Evolutionary conservation across 225 moss, liverwort and hornwort genomes (phyloP).

Genomic region (Thuidium tamariscinum): DNA sequence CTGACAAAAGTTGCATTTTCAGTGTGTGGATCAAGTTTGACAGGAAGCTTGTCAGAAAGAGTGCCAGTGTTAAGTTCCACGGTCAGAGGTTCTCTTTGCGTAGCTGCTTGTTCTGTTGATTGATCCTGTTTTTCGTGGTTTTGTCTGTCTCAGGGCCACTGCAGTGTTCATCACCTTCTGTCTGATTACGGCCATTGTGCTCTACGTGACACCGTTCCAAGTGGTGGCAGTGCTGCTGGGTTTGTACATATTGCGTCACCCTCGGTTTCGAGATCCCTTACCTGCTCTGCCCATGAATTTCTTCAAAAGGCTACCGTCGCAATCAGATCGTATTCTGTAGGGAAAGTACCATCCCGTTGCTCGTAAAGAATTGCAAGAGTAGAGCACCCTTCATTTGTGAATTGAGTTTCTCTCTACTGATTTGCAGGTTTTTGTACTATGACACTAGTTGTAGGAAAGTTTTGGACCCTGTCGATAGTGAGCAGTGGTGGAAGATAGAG

Average conservation of each 20-base stretch:
- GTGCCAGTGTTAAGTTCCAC: too few species aligned
- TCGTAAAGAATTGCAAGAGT: not conserved
- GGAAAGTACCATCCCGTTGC: too few species aligned
- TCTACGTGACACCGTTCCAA: conserved; percentile 41
- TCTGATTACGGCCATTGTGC: conserved; percentile 37
- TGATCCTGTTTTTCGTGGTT: not conserved
- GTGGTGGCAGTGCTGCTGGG: conserved; percentile 50
- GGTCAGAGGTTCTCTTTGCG: too few species aligned
- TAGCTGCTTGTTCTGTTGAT: too few species aligned
- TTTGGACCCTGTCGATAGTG: conserved; percentile 17
- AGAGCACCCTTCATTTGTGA: not conserved
- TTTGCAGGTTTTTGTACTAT: not conserved
- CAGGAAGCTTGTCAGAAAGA: too few species aligned
- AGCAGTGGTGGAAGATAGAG: conserved; percentile 2
- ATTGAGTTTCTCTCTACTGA: not conserved
- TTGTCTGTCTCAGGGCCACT: conserved; percentile 21
- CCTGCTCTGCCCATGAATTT: conserved; percentile 37
- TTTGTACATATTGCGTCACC: conserved; percentile 38
- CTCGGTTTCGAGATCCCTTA: conserved; percentile 46
- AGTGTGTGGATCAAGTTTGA: too few species aligned
- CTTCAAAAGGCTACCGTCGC: conserved; percentile 46
- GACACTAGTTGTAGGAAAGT: conserved; percentile 8
- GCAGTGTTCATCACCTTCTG: conserved; percentile 37
- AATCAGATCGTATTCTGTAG: conserved; percentile 37
- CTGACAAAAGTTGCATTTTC: too few species aligned